Evolutionary conservation across 2,329 filamentous ascomycete genomes (phyloP).

Genomic region (Trichophyton benhamiae): DNA sequence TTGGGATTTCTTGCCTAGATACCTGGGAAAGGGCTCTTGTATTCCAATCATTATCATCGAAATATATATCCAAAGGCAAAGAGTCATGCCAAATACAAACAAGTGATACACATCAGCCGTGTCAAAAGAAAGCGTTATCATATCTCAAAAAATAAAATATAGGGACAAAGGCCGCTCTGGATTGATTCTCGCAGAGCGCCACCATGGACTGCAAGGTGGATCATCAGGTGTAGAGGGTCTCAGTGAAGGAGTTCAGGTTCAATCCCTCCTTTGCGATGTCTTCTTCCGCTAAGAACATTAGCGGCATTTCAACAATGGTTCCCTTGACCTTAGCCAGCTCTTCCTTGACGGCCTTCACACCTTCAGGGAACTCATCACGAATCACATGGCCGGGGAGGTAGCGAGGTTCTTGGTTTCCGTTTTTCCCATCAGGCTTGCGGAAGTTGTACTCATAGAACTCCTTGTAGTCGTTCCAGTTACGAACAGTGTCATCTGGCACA

Average conservation of each 20-base stretch:
- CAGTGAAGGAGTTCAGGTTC: constrained; percentile 57
- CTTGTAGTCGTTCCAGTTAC: constrained; percentile 50
- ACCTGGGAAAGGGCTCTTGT: neutral
- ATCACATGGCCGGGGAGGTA: constrained; percentile 84
- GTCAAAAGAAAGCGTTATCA: neutral
- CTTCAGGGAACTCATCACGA: constrained; percentile 60
- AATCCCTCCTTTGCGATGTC: constrained; percentile 79
- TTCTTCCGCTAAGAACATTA: constrained; percentile 71
- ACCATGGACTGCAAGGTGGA: neutral
- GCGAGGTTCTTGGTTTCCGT: constrained; percentile 31
- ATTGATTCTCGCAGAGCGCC: neutral
- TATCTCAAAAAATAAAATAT: neutral
- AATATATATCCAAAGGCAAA: neutral
- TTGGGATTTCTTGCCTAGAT: neutral
- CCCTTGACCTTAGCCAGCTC: constrained; percentile 55
- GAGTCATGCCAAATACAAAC: neutral
- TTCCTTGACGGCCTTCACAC: constrained; percentile 61
- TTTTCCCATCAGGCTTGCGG: constrained; percentile 34
- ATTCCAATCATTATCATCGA: neutral
- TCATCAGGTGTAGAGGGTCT: constrained; percentile 55
- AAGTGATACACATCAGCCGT: neutral
- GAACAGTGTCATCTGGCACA: constrained; percentile 47
- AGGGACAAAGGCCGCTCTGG: neutral
- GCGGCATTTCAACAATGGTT: constrained; percentile 76
- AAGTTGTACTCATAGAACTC: constrained; percentile 53